Percentiles rank a stretch among this genome's conserved stretches.
These are phyloP conservation scores for Ceratocystis harringtonii DNA, from an alignment of 2,329 filamentous ascomycete genomes.

Conservation along the genomic window DNA sequence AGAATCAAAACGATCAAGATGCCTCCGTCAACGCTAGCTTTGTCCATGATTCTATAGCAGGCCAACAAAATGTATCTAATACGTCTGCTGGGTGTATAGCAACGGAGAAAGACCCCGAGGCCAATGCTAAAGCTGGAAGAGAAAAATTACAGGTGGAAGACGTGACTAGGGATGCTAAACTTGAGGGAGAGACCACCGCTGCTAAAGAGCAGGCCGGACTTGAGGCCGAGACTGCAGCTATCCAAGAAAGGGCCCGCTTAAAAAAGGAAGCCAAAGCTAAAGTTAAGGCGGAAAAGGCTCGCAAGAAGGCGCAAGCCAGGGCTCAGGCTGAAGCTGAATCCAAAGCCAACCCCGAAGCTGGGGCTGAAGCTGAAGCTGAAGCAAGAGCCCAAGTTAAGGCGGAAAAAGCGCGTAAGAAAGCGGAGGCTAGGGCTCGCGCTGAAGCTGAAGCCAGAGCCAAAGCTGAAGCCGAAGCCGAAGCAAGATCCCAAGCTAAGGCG, in stretches of 20 bases:
- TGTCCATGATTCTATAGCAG: not conserved
- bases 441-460: too few relatives aligned
- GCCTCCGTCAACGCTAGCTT: not conserved
- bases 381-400: not conserved
- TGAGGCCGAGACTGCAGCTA: not conserved
- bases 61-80: not conserved
- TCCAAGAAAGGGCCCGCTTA: not conserved
- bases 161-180: too few relatives aligned
- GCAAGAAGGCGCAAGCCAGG: not conserved
- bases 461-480: too few relatives aligned
- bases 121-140: not conserved
- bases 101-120: not conserved
- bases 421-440: not conserved
- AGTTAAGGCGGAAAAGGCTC: not conserved
- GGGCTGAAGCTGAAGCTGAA: not conserved
- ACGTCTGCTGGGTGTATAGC: not conserved
- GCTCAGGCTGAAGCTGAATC: not conserved
- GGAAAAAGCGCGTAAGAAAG: not conserved
- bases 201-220: not conserved
- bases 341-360: not conserved
- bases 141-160: too few relatives aligned
- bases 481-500: too few relatives aligned
- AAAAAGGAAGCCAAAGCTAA: constrained; percentile 1
- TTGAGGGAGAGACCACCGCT: not conserved
- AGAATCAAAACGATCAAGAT: not conserved